Conservation (phyloP, 163 green algal species). For the Chlamydomonas reinhardtii region DNA sequence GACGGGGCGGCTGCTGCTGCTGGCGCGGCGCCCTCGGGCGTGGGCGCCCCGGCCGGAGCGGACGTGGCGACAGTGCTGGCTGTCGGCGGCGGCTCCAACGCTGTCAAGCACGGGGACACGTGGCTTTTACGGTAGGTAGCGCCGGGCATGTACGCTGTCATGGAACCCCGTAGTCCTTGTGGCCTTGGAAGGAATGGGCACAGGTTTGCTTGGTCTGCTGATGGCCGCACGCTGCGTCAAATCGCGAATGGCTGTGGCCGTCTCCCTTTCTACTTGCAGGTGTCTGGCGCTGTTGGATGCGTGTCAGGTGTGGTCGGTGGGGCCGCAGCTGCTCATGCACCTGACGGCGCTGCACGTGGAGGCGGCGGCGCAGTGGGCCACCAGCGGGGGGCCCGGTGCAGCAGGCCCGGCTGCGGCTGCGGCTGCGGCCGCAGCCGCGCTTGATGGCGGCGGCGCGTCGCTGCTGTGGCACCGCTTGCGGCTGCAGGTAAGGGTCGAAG, state of each 20-base stretch:
- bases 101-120: constrained; percentile 20
- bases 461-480: constrained; percentile 42
- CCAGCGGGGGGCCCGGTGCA: background rate
- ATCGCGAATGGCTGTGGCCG: too few species aligned
- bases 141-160: background rate
- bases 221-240: too few species aligned
- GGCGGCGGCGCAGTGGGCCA: constrained; percentile 19
- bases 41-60: background rate
- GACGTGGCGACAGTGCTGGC: background rate
- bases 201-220: too few species aligned
- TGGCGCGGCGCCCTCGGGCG: background rate
- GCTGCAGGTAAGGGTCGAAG: background rate
- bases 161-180: too few species aligned
- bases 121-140: constrained; percentile 28
- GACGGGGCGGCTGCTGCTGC: background rate
- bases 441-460: background rate
- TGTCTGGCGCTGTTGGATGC: constrained; percentile 34
- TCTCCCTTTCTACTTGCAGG: background rate
- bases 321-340: constrained; percentile 45
- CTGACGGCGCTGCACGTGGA: constrained; percentile 34
- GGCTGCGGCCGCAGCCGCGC: background rate
- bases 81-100: background rate
- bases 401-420: background rate
- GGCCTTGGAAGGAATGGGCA: too few species aligned
- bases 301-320: constrained; percentile 18